Conservation (phyloP, 2,329 filamentous ascomycete genomes). For the Corinectria fuckeliana region DNA sequence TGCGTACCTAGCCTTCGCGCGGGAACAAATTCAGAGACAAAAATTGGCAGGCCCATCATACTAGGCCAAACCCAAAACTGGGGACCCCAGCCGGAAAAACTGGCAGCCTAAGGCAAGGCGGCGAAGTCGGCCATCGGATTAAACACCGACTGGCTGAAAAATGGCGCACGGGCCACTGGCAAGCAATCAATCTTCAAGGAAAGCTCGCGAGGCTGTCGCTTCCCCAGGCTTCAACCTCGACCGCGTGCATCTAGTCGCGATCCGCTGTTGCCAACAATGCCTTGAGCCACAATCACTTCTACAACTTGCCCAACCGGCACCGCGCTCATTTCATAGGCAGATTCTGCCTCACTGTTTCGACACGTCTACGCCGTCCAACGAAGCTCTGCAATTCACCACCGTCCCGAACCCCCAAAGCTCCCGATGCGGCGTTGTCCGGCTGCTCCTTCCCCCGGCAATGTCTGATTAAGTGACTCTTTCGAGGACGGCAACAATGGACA, state of each 20-base stretch:
- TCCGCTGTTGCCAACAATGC: slow-evolving; percentile 29
- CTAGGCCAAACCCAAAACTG: slow-evolving; percentile 25
- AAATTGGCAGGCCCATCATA: slow-evolving; percentile 36
- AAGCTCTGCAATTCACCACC: slow-evolving; percentile 15
- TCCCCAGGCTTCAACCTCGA: slow-evolving; percentile 32
- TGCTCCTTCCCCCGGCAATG: slow-evolving; percentile 41
- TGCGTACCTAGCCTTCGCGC: not conserved
- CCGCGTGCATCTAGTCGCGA: slow-evolving; percentile 16
- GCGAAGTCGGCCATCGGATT: slow-evolving; percentile 31
- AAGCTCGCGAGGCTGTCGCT: slow-evolving; percentile 37
- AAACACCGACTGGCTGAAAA: slow-evolving; percentile 33
- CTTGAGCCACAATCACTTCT: slow-evolving; percentile 31
- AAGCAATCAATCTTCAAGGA: slow-evolving; percentile 29
- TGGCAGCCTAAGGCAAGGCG: slow-evolving; percentile 34
- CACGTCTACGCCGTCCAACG: slow-evolving; percentile 9
- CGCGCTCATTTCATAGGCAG: slow-evolving; percentile 1
- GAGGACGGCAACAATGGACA: slow-evolving; percentile 40
- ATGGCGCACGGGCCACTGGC: slow-evolving; percentile 27
- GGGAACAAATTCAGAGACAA: slow-evolving; percentile 32
- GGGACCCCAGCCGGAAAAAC: slow-evolving; percentile 41
- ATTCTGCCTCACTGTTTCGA: slow-evolving; percentile 1
- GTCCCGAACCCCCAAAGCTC: slow-evolving; percentile 16
- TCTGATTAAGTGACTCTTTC: slow-evolving; percentile 38
- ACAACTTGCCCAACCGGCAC: not conserved
- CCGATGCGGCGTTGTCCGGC: slow-evolving; percentile 38